Evolutionary conservation across 208 protist species (phyloP).

Genomic region (Balamuthia mandrillaris): DNA sequence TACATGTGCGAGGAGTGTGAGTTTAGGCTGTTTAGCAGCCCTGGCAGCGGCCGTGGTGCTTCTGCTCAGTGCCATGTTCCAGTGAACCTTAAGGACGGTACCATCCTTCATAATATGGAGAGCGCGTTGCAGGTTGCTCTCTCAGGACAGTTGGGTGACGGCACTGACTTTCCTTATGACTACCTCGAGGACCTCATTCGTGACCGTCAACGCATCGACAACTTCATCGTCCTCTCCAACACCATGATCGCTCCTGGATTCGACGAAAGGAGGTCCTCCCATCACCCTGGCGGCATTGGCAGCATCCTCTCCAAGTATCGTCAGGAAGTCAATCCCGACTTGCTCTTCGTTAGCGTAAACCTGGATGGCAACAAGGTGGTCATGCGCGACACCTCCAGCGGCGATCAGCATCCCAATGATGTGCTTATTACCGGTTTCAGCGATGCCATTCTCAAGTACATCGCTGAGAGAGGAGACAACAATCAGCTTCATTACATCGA

Average conservation of each 20-base stretch:
- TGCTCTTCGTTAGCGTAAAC: conserved; percentile 85
- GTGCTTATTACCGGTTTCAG: conserved; percentile 84
- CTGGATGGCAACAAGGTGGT: neutral
- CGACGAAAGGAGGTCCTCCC: neutral
- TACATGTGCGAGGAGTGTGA: conserved; percentile 32
- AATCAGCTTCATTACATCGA: conserved; percentile 42
- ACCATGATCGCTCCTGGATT: conserved; percentile 10
- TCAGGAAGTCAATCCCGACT: conserved; percentile 76
- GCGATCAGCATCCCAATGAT: conserved; percentile 79
- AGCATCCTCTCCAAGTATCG: conserved; percentile 80
- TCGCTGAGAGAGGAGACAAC: conserved; percentile 74
- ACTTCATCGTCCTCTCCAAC: conserved; percentile 40
- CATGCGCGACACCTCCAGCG: neutral
- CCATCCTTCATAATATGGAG: conserved; percentile 49
- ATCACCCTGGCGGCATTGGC: conserved; percentile 46
- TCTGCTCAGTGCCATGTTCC: conserved; percentile 3
- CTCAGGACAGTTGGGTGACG: neutral
- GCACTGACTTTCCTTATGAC: conserved; percentile 29
- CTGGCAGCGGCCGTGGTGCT: neutral
- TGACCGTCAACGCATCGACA: conserved; percentile 37
- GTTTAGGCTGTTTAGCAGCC: conserved; percentile 44
- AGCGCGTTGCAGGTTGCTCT: conserved; percentile 12
- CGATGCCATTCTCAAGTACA: conserved; percentile 83
- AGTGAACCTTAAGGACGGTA: neutral
- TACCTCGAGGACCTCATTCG: conserved; percentile 35